Evolutionary conservation across 305 asterid species (phyloP).

Genomic region (Rubia balearica): DNA sequence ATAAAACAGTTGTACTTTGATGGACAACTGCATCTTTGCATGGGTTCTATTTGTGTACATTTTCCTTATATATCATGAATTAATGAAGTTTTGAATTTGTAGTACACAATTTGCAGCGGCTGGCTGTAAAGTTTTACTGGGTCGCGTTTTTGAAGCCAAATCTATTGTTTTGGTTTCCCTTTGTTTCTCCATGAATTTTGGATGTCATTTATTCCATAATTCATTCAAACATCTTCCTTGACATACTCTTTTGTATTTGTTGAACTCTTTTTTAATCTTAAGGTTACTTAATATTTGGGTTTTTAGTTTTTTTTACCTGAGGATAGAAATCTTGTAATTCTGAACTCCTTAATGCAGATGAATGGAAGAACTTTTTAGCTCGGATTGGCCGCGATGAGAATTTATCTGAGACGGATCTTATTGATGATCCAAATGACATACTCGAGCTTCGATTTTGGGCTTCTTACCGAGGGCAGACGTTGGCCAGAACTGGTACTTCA

Average conservation of each 20-base stretch:
- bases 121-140: neutral
- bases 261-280: neutral
- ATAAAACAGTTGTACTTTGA: neutral
- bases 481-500: slow-evolving; percentile 78
- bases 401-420: slow-evolving; percentile 61
- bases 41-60: neutral
- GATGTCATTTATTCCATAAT: neutral
- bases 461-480: slow-evolving; percentile 90
- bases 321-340: neutral
- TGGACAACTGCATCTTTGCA: neutral
- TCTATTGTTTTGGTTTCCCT: neutral
- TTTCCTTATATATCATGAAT: neutral
- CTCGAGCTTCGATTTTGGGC: slow-evolving; percentile 98
- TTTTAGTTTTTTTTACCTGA: neutral
- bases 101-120: neutral
- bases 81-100: neutral
- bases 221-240: neutral
- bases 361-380: slow-evolving; percentile 89
- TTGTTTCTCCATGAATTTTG: neutral
- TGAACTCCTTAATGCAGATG: slow-evolving; percentile 44
- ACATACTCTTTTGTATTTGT: neutral
- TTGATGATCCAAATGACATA: slow-evolving; percentile 71
- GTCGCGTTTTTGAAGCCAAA: neutral
- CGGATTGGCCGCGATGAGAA: slow-evolving; percentile 88
- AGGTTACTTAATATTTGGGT: neutral